Evolutionary conservation across 2,329 filamentous ascomycete species (phyloP).

Genomic region (Juglanconis sp.): DNA sequence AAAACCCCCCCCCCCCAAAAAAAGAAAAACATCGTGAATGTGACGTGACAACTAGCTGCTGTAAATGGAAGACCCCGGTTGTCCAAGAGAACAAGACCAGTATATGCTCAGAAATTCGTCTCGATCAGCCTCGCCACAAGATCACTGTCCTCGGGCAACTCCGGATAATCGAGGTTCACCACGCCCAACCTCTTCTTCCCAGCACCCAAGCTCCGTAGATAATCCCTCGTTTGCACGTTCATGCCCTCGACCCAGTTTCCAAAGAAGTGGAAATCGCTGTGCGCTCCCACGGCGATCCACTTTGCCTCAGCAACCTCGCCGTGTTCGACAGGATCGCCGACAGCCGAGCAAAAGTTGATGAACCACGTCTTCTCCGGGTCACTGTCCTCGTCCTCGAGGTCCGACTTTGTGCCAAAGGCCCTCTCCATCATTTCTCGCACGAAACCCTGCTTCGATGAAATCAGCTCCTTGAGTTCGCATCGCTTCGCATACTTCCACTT

Average conservation of each 20-base stretch:
- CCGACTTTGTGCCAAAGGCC: constrained; percentile 23
- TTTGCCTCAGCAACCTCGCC: constrained; percentile 37
- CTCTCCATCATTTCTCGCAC: constrained; percentile 35
- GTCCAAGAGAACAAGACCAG: neutral
- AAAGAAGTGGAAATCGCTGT: constrained; percentile 31
- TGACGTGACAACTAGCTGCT: neutral
- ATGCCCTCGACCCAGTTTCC: constrained; percentile 41
- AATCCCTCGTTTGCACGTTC: constrained; percentile 36
- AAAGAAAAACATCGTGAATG: neutral
- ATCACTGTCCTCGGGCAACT: constrained; percentile 32
- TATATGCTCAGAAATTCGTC: constrained; percentile 32
- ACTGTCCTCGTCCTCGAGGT: constrained; percentile 18
- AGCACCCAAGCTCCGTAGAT: constrained; percentile 21
- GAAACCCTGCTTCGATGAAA: constrained; percentile 35
- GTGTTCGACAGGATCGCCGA: constrained; percentile 33
- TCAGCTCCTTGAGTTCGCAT: constrained; percentile 34
- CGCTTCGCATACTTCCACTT: constrained; percentile 42
- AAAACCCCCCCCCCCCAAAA: neutral
- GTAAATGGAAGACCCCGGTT: too few relatives aligned
- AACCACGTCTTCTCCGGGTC: constrained; percentile 31
- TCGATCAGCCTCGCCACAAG: constrained; percentile 37
- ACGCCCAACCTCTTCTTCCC: constrained; percentile 27
- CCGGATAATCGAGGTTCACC: constrained; percentile 19
- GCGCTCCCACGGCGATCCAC: constrained; percentile 43
- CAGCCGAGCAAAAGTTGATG: constrained; percentile 42